These are phyloP conservation scores for Tephrocybe sp. DNA, from an alignment of 768 basidiomycete genomes.

Conservation along the genomic window DNA sequence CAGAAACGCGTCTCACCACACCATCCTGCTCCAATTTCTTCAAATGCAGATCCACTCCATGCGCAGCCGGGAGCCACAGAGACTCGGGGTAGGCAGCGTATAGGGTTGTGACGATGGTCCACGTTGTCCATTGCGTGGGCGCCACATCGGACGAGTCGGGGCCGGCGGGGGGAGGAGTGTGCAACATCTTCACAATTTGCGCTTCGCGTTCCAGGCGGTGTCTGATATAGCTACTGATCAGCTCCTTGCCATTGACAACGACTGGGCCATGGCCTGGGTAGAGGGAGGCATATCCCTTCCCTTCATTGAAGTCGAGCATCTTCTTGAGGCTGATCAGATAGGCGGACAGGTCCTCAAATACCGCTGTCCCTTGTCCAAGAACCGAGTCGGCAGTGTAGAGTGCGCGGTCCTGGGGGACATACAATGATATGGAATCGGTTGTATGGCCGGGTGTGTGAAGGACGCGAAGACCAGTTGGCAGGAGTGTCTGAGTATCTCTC, in stretches of 20 bases:
- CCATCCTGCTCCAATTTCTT: slow-evolving; percentile 70
- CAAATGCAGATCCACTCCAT: slow-evolving; percentile 69
- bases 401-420: slow-evolving; percentile 65
- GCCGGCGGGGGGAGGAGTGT: slow-evolving; percentile 29
- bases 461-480: slow-evolving; percentile 53
- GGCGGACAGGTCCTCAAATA: slow-evolving; percentile 79
- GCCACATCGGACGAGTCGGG: slow-evolving; percentile 4
- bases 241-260: slow-evolving; percentile 56
- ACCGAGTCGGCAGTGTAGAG: slow-evolving; percentile 92
- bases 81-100: slow-evolving; percentile 73
- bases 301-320: slow-evolving; percentile 47
- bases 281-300: slow-evolving; percentile 43
- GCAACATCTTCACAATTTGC: slow-evolving; percentile 64
- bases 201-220: slow-evolving; percentile 82
- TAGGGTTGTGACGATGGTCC: slow-evolving; percentile 61
- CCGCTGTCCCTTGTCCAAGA: slow-evolving; percentile 86
- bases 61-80: slow-evolving; percentile 73
- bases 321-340: slow-evolving; percentile 67
- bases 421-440: slow-evolving; percentile 75
- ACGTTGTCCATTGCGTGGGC: slow-evolving; percentile 52
- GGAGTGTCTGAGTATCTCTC: slow-evolving; percentile 51
- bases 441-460: slow-evolving; percentile 93
- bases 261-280: slow-evolving; percentile 92
- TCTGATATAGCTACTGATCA: slow-evolving; percentile 70
- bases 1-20: slow-evolving; percentile 47